Percentiles rank a stretch among this genome's conserved stretches.
phyloP scores from a whole-genome alignment of 352 stramenopile genomes.

The Phytopythium vexans region DNA sequence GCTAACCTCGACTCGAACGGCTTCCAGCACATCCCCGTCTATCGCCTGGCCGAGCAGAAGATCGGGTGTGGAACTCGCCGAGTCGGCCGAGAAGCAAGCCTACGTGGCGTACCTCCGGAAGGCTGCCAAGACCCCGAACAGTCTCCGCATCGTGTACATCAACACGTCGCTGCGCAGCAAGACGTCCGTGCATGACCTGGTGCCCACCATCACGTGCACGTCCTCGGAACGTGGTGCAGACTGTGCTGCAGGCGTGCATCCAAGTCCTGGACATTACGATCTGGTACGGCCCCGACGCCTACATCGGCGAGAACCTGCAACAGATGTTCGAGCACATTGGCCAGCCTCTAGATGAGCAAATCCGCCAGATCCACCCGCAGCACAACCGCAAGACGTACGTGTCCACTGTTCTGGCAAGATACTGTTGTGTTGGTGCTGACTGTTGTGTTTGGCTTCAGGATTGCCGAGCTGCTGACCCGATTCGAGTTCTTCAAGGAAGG shows the following conservation, averaged over 20 bases:
- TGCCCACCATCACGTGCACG: conserved; percentile 97
- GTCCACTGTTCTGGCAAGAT: not conserved
- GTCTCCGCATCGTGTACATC: conserved; percentile 98
- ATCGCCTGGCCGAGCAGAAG: conserved; percentile 88
- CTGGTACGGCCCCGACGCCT: conserved; percentile 95
- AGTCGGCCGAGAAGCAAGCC: conserved; percentile 90
- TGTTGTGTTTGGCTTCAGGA: conserved; percentile 15
- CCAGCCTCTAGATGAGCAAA: conserved; percentile 76
- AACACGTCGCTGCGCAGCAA: conserved; percentile 98
- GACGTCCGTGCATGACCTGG: conserved; percentile 89
- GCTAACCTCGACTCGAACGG: conserved; percentile 93
- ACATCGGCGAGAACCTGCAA: conserved; percentile 98
- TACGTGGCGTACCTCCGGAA: conserved; percentile 94
- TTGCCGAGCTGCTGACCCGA: conserved; percentile 77
- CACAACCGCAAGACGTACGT: conserved; percentile 74
- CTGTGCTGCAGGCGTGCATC: conserved; percentile 91
- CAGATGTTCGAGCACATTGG: conserved; percentile 89
- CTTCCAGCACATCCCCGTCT: conserved; percentile 92
- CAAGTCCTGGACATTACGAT: conserved; percentile 91
- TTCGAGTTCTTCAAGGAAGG: conserved; percentile 95
- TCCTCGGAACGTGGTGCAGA: conserved; percentile 96
- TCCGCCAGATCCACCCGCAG: conserved; percentile 77
- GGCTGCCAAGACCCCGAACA: conserved; percentile 81
- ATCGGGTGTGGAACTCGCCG: conserved; percentile 96
- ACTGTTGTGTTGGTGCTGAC: not conserved